A percentile compares a stretch with the other conserved stretches of the same genome.
Conservation (phyloP, 441 rosid species). For the Kokia cookei region DNA sequence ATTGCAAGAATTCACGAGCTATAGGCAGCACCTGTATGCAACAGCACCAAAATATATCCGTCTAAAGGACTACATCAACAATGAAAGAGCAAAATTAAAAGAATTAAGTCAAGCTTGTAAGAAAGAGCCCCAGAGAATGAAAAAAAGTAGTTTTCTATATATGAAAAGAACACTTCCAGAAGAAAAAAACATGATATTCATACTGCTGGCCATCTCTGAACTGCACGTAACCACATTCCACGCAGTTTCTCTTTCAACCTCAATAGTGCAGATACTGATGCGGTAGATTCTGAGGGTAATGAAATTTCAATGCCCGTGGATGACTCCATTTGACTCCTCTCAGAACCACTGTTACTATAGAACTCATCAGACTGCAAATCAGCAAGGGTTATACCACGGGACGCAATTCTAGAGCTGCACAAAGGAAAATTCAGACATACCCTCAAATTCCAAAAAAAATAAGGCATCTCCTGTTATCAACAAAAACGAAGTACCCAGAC, state of each 20-base stretch:
- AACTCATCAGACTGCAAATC: slow-evolving; percentile 51
- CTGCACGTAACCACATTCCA: slow-evolving; percentile 41
- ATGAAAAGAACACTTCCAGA: neutral
- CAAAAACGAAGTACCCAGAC: neutral
- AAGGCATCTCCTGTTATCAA: neutral
- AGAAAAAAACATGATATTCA: neutral
- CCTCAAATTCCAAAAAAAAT: neutral
- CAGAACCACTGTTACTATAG: slow-evolving; percentile 17
- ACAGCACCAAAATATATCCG: neutral
- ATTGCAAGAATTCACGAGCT: slow-evolving; percentile 72
- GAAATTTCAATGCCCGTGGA: slow-evolving; percentile 25
- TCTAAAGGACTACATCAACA: neutral
- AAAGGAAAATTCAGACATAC: slow-evolving; percentile 3
- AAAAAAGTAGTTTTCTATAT: neutral
- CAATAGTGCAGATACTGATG: slow-evolving; percentile 38
- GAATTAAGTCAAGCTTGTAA: neutral
- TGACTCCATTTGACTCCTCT: slow-evolving; percentile 27
- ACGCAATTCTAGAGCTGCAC: slow-evolving; percentile 71
- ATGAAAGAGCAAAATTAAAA: neutral
- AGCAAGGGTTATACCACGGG: slow-evolving; percentile 57
- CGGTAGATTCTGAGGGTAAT: slow-evolving; percentile 33
- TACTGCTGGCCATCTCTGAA: slow-evolving; percentile 84
- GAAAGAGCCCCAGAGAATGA: neutral
- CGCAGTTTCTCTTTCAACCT: slow-evolving; percentile 52
- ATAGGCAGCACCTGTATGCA: slow-evolving; percentile 60